Conservation (phyloP, 257 asterid genomes). For the Ocimum tenuiflorum region DNA sequence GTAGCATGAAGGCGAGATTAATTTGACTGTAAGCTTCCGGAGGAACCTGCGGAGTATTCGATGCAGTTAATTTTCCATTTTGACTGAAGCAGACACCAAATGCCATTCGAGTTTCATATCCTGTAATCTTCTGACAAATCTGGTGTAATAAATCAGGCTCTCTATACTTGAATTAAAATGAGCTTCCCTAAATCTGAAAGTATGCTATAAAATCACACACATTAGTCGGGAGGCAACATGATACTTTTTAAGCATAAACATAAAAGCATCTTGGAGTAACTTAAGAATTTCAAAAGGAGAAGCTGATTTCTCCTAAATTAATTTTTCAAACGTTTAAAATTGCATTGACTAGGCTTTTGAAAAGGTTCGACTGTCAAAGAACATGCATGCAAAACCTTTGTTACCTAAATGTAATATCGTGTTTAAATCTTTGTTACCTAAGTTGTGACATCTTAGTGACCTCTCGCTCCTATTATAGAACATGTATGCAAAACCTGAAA, state of each 20-base stretch:
- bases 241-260: neutral
- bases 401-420: no score
- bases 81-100: slow-evolving; percentile 11
- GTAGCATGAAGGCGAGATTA: slow-evolving; percentile 18
- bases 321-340: neutral
- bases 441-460: neutral
- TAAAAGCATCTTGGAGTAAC: neutral
- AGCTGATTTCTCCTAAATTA: neutral
- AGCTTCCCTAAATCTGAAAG: slow-evolving; percentile 15
- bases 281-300: neutral
- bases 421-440: neutral
- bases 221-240: neutral
- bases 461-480: neutral
- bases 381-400: no score
- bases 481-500: neutral
- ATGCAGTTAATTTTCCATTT: slow-evolving; percentile 9
- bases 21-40: slow-evolving; percentile 8
- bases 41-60: slow-evolving; percentile 14
- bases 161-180: slow-evolving; percentile 9
- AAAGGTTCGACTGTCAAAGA: slow-evolving; percentile 2
- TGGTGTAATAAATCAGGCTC: slow-evolving; percentile 21
- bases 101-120: slow-evolving; percentile 20
- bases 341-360: neutral
- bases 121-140: slow-evolving; percentile 19
- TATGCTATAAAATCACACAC: slow-evolving; percentile 15